Evolutionary conservation across 2,329 filamentous ascomycete species (phyloP), one percentile per base, ranked within the genome.

Genomic region (Claviceps arundinis): DNA sequence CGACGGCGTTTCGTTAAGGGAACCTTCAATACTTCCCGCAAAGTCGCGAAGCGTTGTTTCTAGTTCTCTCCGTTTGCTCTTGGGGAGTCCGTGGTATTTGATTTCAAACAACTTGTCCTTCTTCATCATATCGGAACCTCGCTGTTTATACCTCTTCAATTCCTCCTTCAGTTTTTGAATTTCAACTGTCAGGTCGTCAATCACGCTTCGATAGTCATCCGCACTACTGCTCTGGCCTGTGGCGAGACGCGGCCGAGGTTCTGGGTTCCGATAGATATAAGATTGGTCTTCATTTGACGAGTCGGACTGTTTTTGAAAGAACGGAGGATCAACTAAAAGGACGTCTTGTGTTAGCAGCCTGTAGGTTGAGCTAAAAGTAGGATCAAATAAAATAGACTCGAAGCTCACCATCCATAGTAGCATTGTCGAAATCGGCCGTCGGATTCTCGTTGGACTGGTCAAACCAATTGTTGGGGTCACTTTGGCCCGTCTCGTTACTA

Each of bases 71-170:
- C 85, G 89, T 69, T 89, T 90, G 48, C 79, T 75, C 47, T 80
- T 74, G 0, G 85, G 78, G 42, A 94, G 66, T 0, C 84, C 81
- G 59, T 93, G 87, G 34, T 90, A 77, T 58, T 87, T 84, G 55
- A 95, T 81, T 63, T 94, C 89, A 59, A 95, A 91, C 0, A 94
- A 67, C 62, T 87, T 89, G 34, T 94, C 87, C 47, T 83, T 80
- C 37, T 82, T 77, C 48, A 90, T 68, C 56, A 84, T 78, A 43
- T 82, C 75, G 17, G 81, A 80, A 1, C 84, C 80, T 26, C 78
- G 69, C 56, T 80, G 81, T 64, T 86, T 84, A 56, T 87, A 87
- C 50, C 79, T 82, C 60, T 79, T 84, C 51, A 94, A 61, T 60
- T 82, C 81, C 58, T 84, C 81, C 68, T 84, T 89, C 55, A 94